Percentiles rank a stretch among this genome's conserved stretches.
Conservation (phyloP, 2,329 filamentous ascomycete genomes). For the Nemania sp. region DNA sequence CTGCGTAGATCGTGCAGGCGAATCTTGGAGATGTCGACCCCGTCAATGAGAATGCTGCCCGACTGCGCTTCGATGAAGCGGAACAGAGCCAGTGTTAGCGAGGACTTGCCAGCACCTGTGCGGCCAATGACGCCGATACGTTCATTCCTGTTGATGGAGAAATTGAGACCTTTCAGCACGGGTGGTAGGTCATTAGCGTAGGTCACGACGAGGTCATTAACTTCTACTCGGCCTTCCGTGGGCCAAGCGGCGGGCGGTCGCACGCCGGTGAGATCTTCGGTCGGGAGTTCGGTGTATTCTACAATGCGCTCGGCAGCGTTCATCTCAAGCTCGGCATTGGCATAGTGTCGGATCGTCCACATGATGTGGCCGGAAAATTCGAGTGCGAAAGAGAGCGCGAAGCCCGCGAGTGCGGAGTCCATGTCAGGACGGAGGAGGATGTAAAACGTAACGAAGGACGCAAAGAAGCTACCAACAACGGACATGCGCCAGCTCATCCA, state of each 20-base stretch:
- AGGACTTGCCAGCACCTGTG: conserved; percentile 79
- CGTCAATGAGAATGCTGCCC: conserved; percentile 72
- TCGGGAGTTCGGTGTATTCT: conserved; percentile 72
- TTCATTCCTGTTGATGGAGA: conserved; percentile 68
- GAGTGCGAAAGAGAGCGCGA: conserved; percentile 74
- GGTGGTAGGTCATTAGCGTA: conserved; percentile 74
- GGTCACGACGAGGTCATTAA: conserved; percentile 71
- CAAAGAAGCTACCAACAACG: conserved; percentile 70
- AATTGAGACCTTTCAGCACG: conserved; percentile 71
- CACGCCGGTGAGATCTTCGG: conserved; percentile 65
- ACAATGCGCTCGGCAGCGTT: conserved; percentile 77
- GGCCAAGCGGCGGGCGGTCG: conserved; percentile 75
- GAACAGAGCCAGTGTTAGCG: conserved; percentile 75
- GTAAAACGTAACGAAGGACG: conserved; percentile 65
- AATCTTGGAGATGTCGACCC: conserved; percentile 74
- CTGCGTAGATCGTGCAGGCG: conserved; percentile 71
- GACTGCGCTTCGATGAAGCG: conserved; percentile 73
- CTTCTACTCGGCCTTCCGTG: conserved; percentile 70
- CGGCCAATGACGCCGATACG: conserved; percentile 77
- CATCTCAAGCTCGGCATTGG: conserved; percentile 76
- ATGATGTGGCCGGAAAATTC: conserved; percentile 68
- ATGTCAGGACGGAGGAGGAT: conserved; percentile 66
- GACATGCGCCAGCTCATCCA: conserved; percentile 79
- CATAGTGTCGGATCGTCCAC: conserved; percentile 47
- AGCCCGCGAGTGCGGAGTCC: conserved; percentile 73